Evolutionary conservation across 768 basidiomycete species (phyloP).

Genomic region (Albatrellus ellisii): DNA sequence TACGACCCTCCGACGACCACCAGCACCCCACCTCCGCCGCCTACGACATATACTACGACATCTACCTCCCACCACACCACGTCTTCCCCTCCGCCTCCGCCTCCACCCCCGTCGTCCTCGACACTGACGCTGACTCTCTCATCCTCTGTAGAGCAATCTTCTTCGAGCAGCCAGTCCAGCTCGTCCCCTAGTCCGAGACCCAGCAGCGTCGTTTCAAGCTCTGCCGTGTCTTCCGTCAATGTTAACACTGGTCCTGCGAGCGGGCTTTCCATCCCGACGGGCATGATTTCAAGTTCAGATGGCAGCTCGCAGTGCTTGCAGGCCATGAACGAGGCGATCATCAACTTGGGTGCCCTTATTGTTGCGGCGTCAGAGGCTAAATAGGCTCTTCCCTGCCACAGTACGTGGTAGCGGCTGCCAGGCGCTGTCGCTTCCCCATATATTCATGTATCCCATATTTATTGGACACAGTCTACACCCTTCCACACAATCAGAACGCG

Average conservation of each 20-base stretch:
- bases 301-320: not conserved
- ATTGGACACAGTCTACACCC: too few species aligned
- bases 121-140: not conserved
- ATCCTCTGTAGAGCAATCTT: not conserved
- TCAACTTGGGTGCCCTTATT: not conserved
- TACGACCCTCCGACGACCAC: not conserved
- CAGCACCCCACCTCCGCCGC: not conserved
- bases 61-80: not conserved
- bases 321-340: not conserved
- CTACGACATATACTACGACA: not conserved
- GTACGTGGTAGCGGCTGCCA: not conserved
- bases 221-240: not conserved
- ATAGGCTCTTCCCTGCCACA: not conserved
- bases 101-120: conserved; percentile 1
- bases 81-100: conserved; percentile 1
- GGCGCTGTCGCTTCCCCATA: too few species aligned
- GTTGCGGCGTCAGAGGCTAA: not conserved
- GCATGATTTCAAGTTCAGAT: not conserved
- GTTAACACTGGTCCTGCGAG: not conserved
- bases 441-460: too few species aligned
- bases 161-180: not conserved
- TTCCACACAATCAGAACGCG: too few species aligned
- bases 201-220: not conserved
- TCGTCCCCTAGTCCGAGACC: not conserved
- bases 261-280: not conserved